These are phyloP conservation scores for Fusarium brevicatenulatum DNA, from an alignment of 2,329 filamentous ascomycete species.

Conservation along the genomic window DNA sequence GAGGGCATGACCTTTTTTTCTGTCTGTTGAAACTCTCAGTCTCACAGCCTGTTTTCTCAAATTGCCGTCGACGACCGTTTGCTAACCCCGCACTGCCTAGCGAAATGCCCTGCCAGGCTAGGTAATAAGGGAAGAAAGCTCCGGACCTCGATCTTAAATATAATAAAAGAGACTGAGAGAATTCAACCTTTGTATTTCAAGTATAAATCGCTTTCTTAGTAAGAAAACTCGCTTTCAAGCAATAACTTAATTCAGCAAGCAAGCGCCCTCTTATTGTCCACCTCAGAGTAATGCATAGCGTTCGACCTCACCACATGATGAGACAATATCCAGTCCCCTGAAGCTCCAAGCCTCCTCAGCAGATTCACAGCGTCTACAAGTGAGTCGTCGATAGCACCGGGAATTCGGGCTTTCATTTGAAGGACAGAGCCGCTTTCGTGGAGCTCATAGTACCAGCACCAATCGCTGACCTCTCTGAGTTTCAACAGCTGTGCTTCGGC, in stretches of 20 bases:
- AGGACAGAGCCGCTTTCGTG: neutral
- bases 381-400: neutral
- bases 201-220: neutral
- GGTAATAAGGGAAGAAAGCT: neutral
- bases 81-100: neutral
- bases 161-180: neutral
- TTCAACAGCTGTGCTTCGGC: fast-evolving
- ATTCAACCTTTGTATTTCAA: neutral
- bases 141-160: fast-evolving
- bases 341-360: neutral
- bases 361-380: neutral
- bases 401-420: neutral
- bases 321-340: neutral
- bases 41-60: neutral
- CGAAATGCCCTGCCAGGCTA: neutral
- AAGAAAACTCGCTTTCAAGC: fast-evolving
- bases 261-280: neutral
- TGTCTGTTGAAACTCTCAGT: fast-evolving
- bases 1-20: fast-evolving
- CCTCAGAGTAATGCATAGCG: no score
- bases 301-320: neutral
- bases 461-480: neutral
- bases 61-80: fast-evolving
- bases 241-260: neutral
- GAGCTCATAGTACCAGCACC: neutral